Conservation (phyloP, 108 stramenopile species). For the Fistulifera pelliculosa region DNA sequence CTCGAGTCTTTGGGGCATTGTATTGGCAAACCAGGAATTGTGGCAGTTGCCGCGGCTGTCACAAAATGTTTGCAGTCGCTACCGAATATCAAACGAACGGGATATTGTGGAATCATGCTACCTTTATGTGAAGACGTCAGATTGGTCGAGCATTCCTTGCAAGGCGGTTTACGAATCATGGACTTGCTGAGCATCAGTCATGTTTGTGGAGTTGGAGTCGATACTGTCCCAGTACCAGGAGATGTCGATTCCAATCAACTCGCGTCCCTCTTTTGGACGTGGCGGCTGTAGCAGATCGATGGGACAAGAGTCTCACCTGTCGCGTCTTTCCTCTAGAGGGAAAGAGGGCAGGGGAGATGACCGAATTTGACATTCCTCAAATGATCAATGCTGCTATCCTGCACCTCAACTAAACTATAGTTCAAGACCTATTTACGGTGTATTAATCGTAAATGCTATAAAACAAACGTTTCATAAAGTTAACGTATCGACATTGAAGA, state of each 20-base stretch:
- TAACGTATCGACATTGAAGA: too few relatives aligned
- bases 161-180: constrained; percentile 18
- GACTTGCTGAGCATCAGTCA: constrained; percentile 60
- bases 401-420: constrained; percentile 1
- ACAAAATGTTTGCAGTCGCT: constrained; percentile 63
- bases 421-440: neutral
- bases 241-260: constrained; percentile 31
- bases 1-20: constrained; percentile 58
- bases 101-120: constrained; percentile 82
- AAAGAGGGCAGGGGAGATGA: constrained; percentile 40
- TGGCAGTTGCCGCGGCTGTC: constrained; percentile 67
- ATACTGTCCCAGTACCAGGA: constrained; percentile 76
- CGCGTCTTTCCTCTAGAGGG: constrained; percentile 73
- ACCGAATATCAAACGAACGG: constrained; percentile 42
- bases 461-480: too few relatives aligned
- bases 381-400: constrained; percentile 64
- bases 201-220: constrained; percentile 82
- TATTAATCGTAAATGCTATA: too few relatives aligned
- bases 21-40: constrained; percentile 58
- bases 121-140: constrained; percentile 74
- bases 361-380: constrained; percentile 66
- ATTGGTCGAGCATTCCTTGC: constrained; percentile 43
- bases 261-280: constrained; percentile 59
- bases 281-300: constrained; percentile 60
- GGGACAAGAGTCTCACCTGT: constrained; percentile 75